Evolutionary conservation across 768 basidiomycete genomes (phyloP), one percentile per base, ranked within the genome.

Genomic region (Nidula microcarpa): DNA sequence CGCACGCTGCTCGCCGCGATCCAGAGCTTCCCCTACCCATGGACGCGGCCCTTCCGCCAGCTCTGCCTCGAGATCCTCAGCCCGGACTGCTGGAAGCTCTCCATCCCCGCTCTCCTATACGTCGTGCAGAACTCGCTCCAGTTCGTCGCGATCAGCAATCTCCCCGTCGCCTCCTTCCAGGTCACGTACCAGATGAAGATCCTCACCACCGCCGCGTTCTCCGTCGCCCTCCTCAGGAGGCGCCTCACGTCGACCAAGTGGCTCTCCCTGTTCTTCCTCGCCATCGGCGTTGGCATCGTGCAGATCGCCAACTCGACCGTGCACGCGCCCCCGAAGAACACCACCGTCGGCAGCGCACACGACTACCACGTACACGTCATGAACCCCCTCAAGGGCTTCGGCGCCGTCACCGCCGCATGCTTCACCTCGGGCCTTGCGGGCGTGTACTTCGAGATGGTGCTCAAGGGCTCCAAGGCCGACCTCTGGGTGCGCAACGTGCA

Each of bases 181-280:
- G 94, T 98, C 57, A 91, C 91, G 7, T 96, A 98, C 68, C 94
- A 98, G 71, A 95, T 98, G 94, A 98, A 98, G 71, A 98, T 98
- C 66, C 80, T 98, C 53, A 98, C 94, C 47, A 98, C 94, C 13
- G 95, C 94, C 17, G 92, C 89, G 49, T 95, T 95, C 68, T 92
- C 91, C 43, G 93, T 96, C 51, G 70, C 82, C 1, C 78, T 98
- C 55, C 81, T 96, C 13, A 85, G 93, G 41, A 90, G 79, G 64
- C 81, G 79, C 61, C 75, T 98, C 39, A 78, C 78, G 33, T 69
- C 79, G 0, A 77, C 78, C 2, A 94, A 98, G 65, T 98, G 97
- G 96, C 67, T 92, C 16, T 82, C 93, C 0, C 74, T 98, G 8
- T 78, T 94, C 67, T 85, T 94, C 69, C 77, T 99, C 41, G 94